Evolutionary conservation across 345 rosid genomes (phyloP), one percentile per base, ranked within the genome.

Genomic region (Gossypium arboreum): DNA sequence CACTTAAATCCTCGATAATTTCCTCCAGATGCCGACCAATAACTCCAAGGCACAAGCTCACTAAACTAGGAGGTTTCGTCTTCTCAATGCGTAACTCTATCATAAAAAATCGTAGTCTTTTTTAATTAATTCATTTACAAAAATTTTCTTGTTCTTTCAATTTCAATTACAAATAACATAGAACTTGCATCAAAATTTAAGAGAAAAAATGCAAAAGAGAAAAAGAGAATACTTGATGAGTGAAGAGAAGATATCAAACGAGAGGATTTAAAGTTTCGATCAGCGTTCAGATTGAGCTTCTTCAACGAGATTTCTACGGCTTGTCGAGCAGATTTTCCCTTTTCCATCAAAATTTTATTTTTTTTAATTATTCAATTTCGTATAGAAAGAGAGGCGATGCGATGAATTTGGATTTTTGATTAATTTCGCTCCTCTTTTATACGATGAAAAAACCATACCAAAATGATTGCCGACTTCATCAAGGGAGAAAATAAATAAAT

Each of bases 1-100:
- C 94, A 63, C 73, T 74, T 84, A 94, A 81, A 65, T 92, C 89
- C 12, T 76, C 83, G 34, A 84, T 72, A 25, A 94, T 82, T 25
- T 91, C 98, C 78, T 94, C 97, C 79, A 94, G 84, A 86, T 94
- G 83, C 81, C 57, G 83, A 24, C 98, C 97, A 68, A 94, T 77
- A 82, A 92, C 89, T 25, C 91, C 97, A 24, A 94, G 88, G 78
- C 97, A 94, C 77, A 92, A 82, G 80, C 83, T 87, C 8, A 89
- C 81, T 67, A 94, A 86, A 70, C 89, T 88, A 41, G 91, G 93
- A 45, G 93, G 89, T 62, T 77, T 85, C 18, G 54, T 61, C 81
- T 72, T 89, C 88, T 73, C 74, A 48, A 70, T 0, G 8, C 45
- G 71, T 15, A 50, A 64, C 68, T 86, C 98, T 90, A 75, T 60